phyloP scores from a whole-genome alignment of 176 grass and related monocot genomes.

The Melocanna baccifera region DNA sequence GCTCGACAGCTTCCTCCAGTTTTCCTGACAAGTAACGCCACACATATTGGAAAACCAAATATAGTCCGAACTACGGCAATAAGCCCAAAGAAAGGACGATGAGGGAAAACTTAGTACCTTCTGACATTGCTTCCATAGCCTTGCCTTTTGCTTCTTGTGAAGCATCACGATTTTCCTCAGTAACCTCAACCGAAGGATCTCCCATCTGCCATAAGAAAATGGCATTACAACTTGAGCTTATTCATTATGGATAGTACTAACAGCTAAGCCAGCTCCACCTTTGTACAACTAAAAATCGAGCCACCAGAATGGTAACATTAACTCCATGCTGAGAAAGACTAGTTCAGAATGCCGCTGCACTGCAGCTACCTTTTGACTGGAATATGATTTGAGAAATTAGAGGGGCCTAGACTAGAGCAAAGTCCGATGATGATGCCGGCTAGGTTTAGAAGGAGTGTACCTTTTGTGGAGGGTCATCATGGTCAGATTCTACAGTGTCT shows the following conservation, averaged over 20 bases:
- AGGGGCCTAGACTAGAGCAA: neutral
- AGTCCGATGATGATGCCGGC: neutral
- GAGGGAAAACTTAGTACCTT: conserved; percentile 42
- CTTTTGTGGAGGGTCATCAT: conserved; percentile 90
- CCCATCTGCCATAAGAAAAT: conserved; percentile 57
- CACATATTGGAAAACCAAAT: neutral
- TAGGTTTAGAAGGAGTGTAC: neutral
- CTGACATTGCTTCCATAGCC: conserved; percentile 86
- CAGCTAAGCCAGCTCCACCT: neutral
- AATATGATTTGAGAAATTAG: neutral
- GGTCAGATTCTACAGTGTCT: conserved; percentile 76
- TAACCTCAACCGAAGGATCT: conserved; percentile 69
- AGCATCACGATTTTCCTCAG: conserved; percentile 83
- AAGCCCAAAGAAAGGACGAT: neutral
- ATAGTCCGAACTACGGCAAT: neutral
- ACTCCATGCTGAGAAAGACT: neutral
- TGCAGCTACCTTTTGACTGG: neutral
- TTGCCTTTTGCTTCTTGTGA: conserved; percentile 81
- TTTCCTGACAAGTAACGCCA: conserved; percentile 44
- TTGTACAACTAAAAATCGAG: neutral
- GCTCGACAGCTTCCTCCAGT: conserved; percentile 74
- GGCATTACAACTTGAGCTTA: neutral
- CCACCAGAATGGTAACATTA: neutral
- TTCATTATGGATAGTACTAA: neutral
- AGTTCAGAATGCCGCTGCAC: neutral